These are phyloP conservation scores for Chytriomyces sp. DNA, from an alignment of 192 early-diverging fungal species.

Conservation along the genomic window DNA sequence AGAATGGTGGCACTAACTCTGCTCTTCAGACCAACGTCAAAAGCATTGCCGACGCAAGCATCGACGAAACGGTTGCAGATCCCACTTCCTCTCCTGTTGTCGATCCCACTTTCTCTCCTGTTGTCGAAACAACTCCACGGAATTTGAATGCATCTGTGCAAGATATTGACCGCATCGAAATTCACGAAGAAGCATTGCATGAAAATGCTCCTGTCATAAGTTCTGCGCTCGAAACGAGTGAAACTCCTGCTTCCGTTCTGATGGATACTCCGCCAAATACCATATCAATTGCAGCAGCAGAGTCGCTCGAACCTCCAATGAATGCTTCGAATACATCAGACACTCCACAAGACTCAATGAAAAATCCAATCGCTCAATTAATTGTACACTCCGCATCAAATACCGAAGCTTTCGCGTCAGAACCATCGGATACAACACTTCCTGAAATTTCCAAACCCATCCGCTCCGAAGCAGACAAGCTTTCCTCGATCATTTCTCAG, in stretches of 20 bases:
- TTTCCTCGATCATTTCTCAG: conserved; percentile 35
- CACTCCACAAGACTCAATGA: no score
- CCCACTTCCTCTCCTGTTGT: neutral
- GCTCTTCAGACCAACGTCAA: no score
- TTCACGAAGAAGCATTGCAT: neutral
- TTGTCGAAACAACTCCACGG: neutral
- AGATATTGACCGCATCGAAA: neutral
- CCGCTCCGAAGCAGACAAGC: conserved; percentile 1
- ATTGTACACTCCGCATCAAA: neutral
- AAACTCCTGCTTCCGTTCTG: no score
- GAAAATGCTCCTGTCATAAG: no score
- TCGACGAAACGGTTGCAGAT: neutral
- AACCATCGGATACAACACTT: neutral
- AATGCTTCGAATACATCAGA: no score
- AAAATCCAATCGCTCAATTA: no score
- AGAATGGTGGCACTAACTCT: no score
- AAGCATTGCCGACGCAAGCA: neutral
- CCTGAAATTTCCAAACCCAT: neutral
- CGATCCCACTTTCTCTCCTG: neutral
- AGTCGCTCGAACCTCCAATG: no score
- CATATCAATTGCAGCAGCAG: no score
- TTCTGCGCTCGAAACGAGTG: no score
- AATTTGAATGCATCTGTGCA: neutral
- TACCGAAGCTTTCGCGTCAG: neutral
- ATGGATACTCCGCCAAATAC: no score